Evolutionary conservation across 2,329 filamentous ascomycete genomes (phyloP).

Genomic region (Eurotiales sp.): DNA sequence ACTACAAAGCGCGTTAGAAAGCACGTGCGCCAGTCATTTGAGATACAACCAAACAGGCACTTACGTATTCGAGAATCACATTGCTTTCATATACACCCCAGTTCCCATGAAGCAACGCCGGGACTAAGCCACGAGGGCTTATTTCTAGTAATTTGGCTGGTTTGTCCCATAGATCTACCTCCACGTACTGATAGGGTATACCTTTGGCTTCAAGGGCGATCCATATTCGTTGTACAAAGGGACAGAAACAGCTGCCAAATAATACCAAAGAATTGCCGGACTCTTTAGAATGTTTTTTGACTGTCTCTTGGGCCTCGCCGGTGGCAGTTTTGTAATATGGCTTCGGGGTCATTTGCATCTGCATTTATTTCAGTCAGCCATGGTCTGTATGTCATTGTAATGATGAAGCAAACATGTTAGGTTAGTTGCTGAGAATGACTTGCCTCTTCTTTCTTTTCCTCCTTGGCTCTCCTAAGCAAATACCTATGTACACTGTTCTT

Average conservation of each 20-base stretch:
- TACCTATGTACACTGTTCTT: conserved; percentile 72
- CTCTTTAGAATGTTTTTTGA: conserved; percentile 66
- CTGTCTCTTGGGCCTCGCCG: conserved; percentile 65
- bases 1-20: conserved; percentile 36
- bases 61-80: conserved; percentile 79
- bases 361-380: conserved; percentile 39
- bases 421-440: no score
- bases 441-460: conserved; percentile 58
- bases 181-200: conserved; percentile 78
- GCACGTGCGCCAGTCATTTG: neutral
- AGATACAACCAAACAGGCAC: conserved; percentile 24
- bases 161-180: conserved; percentile 70
- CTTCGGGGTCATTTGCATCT: conserved; percentile 58
- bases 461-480: conserved; percentile 62
- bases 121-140: conserved; percentile 72
- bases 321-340: conserved; percentile 69
- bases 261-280: conserved; percentile 70
- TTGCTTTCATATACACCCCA: conserved; percentile 81
- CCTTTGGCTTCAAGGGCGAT: conserved; percentile 79
- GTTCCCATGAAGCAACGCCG: conserved; percentile 70
- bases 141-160: conserved; percentile 68
- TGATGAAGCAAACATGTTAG: no score
- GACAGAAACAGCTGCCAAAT: conserved; percentile 80
- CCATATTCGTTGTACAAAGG: conserved; percentile 85
- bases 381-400: conserved; percentile 24